These are phyloP conservation scores for Epichloe glyceriae DNA, from an alignment of 2,329 filamentous ascomycete genomes.

Conservation along the genomic window DNA sequence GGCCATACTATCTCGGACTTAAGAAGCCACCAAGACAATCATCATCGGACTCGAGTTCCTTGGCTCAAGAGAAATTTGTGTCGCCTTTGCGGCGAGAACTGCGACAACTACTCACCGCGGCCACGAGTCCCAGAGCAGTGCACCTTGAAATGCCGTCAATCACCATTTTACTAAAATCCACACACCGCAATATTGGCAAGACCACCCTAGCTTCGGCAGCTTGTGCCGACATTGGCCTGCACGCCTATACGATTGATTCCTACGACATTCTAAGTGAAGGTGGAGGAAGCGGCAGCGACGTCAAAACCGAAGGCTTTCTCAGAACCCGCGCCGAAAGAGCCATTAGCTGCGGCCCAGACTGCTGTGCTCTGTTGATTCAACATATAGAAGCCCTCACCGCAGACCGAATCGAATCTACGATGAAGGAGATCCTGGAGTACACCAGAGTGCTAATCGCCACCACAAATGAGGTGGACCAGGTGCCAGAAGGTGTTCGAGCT, in stretches of 20 bases:
- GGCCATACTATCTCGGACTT: constrained; percentile 81
- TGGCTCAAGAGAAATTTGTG: constrained; percentile 34
- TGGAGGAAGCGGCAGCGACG: constrained; percentile 66
- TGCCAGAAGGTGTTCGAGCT: constrained; percentile 78
- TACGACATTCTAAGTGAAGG: constrained; percentile 94
- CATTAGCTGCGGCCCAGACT: constrained; percentile 73
- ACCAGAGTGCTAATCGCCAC: constrained; percentile 81
- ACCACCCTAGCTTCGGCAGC: constrained; percentile 63
- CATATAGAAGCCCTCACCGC: constrained; percentile 87
- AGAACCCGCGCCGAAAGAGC: constrained; percentile 80
- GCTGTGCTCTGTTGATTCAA: constrained; percentile 71
- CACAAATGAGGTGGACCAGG: constrained; percentile 87
- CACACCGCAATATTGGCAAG: constrained; percentile 88
- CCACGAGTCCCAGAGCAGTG: constrained; percentile 76
- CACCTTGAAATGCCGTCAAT: constrained; percentile 79
- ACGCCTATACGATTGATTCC: constrained; percentile 78
- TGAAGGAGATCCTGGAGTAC: constrained; percentile 72
- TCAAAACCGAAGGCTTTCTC: constrained; percentile 86
- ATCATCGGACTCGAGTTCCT: constrained; percentile 22
- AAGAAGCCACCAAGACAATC: constrained; percentile 46
- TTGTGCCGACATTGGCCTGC: constrained; percentile 79
- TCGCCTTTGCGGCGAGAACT: constrained; percentile 56
- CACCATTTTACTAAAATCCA: constrained; percentile 78
- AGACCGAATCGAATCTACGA: constrained; percentile 73
- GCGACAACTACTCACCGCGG: constrained; percentile 73